Percentiles rank a stretch among this genome's conserved stretches.
These are phyloP conservation scores for Vitis amurensis DNA, from an alignment of 164 flowering plant genomes.

Conservation along the genomic window DNA sequence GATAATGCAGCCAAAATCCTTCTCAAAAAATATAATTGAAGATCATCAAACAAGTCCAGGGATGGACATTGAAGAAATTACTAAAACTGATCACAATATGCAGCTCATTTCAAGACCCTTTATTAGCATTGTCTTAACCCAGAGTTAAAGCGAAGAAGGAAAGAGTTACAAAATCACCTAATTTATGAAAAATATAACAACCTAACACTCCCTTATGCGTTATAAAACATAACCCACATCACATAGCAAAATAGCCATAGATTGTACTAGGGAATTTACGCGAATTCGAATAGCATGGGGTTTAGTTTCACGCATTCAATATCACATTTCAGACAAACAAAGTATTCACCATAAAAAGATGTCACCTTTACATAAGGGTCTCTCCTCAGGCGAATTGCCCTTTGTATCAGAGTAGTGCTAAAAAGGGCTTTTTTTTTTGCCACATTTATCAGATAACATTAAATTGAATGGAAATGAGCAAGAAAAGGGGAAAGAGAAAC, in stretches of 20 bases:
- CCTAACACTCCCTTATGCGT: neutral
- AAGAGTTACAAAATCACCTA: neutral
- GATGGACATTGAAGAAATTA: neutral
- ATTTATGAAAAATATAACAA: neutral
- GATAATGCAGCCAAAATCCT: neutral
- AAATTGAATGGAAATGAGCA: neutral
- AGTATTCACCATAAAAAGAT: too few relatives aligned
- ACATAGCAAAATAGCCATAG: neutral
- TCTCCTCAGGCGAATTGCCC: too few relatives aligned
- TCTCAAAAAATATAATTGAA: neutral
- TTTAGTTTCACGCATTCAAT: too few relatives aligned
- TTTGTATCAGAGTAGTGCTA: too few relatives aligned
- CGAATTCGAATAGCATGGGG: too few relatives aligned
- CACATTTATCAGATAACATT: neutral
- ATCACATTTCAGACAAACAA: too few relatives aligned
- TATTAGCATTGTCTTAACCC: neutral
- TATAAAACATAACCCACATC: neutral
- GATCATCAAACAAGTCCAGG: neutral
- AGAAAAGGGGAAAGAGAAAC: conserved; percentile 15
- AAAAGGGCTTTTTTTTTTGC: neutral
- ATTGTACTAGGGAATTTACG: neutral
- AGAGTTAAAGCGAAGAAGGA: neutral
- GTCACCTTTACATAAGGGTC: too few relatives aligned
- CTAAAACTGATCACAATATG: neutral
- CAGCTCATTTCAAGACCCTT: neutral